Evolutionary conservation across 345 rosid species (phyloP).

Genomic region (Moricandia arvensis): DNA sequence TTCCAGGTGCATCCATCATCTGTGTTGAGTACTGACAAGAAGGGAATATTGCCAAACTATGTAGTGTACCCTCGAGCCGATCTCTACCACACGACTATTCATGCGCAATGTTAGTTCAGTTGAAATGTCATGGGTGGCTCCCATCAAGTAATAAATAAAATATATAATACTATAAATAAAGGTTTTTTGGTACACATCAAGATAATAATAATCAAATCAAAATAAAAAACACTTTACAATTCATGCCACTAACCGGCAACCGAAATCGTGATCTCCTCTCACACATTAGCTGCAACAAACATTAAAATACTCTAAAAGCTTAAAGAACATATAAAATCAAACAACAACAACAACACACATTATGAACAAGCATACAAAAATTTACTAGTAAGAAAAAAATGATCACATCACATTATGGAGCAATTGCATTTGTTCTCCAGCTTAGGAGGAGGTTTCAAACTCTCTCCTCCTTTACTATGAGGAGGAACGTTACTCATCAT

Average conservation of each 20-base stretch:
- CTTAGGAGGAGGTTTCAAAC: conserved; percentile 76
- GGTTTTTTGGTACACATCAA: conserved; percentile 1
- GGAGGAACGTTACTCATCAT: conserved; percentile 57
- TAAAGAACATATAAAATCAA: conserved; percentile 1
- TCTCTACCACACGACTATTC: no score
- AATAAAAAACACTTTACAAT: conserved; percentile 35
- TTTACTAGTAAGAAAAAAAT: not conserved
- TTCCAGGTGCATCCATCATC: no score
- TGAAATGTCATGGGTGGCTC: no score
- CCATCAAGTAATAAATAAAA: no score
- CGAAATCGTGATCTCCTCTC: conserved; percentile 26
- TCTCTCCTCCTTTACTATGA: conserved; percentile 54
- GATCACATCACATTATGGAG: conserved; percentile 73
- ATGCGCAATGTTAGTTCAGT: no score
- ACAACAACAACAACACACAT: conserved; percentile 14
- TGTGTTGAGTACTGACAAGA: no score
- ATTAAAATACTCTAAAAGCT: conserved; percentile 14
- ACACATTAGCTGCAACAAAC: conserved; percentile 31
- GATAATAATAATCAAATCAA: conserved; percentile 23
- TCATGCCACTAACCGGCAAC: conserved; percentile 31
- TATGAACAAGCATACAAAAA: conserved; percentile 22
- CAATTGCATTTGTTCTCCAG: conserved; percentile 97
- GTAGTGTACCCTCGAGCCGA: no score
- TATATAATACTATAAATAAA: not conserved
- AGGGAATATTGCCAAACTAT: no score